phyloP scores from a whole-genome alignment of 208 protist genomes.

The Borovskyia barvae region DNA sequence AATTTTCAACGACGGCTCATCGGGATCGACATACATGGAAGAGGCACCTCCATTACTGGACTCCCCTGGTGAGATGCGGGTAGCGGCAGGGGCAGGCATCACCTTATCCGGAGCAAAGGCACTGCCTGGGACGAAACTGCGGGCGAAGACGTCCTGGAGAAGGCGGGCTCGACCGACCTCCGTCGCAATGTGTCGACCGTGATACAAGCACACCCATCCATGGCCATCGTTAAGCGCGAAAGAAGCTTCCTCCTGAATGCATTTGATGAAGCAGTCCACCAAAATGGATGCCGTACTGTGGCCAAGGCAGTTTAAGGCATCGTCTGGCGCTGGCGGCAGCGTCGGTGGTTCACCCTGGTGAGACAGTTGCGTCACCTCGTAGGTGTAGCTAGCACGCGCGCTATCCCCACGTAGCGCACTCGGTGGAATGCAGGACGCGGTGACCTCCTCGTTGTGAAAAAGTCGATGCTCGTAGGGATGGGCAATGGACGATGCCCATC shows the following conservation, averaged over 20 bases:
- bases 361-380: slow-evolving; percentile 17
- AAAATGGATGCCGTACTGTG: slow-evolving; percentile 24
- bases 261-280: slow-evolving; percentile 29
- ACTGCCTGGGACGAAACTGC: background rate
- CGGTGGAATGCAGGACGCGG: background rate
- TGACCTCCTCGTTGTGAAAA: slow-evolving; percentile 2
- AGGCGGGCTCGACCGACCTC: slow-evolving; percentile 12
- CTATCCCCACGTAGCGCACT: no score
- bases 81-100: no score
- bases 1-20: slow-evolving; percentile 15
- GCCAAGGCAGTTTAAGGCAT: slow-evolving; percentile 4
- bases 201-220: slow-evolving; percentile 34
- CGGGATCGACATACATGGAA: background rate
- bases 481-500: background rate
- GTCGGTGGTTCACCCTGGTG: slow-evolving; percentile 5
- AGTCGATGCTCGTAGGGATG: background rate
- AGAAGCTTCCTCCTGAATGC: slow-evolving; percentile 27
- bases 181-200: slow-evolving; percentile 18
- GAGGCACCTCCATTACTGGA: no score
- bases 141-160: slow-evolving; percentile 16
- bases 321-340: background rate
- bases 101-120: no score
- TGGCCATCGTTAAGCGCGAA: slow-evolving; percentile 21
- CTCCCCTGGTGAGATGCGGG: no score
- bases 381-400: slow-evolving; percentile 19